phyloP scores from a whole-genome alignment of 1,139 yeast species.

The Saccharomyces pastorianus region DNA sequence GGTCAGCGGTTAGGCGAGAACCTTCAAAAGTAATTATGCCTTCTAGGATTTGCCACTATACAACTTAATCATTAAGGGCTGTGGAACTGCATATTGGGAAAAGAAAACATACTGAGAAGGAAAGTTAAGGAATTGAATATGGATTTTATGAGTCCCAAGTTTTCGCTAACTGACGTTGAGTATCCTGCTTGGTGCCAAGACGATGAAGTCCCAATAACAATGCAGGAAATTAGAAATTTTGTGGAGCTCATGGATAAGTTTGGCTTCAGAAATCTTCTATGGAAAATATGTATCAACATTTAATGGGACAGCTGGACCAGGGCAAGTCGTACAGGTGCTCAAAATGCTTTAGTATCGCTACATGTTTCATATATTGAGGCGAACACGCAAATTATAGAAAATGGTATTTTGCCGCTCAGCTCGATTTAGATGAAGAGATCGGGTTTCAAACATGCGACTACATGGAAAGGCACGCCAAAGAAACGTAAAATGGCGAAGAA shows the following conservation, averaged over 20 bases:
- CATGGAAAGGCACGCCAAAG: slow-evolving; percentile 32
- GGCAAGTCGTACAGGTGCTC: slow-evolving; percentile 54
- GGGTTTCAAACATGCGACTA: slow-evolving; percentile 41
- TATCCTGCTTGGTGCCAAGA: slow-evolving; percentile 32
- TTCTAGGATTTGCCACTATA: neutral
- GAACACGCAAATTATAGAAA: slow-evolving; percentile 56
- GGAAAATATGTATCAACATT: slow-evolving; percentile 57
- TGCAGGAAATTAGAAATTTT: slow-evolving; percentile 49
- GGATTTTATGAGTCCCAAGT: slow-evolving; percentile 6
- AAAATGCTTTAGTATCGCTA: slow-evolving; percentile 47
- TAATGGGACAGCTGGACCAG: slow-evolving; percentile 54
- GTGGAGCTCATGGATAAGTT: slow-evolving; percentile 45
- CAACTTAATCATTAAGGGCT: neutral
- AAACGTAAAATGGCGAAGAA: slow-evolving; percentile 32
- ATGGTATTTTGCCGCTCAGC: slow-evolving; percentile 69
- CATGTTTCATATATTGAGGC: slow-evolving; percentile 71
- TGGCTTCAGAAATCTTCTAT: slow-evolving; percentile 62
- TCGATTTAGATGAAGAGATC: slow-evolving; percentile 56
- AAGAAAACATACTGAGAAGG: neutral
- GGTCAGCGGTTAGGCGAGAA: neutral
- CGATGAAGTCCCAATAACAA: slow-evolving; percentile 34
- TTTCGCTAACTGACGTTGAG: slow-evolving; percentile 21
- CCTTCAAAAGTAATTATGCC: neutral
- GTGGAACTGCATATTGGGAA: neutral
- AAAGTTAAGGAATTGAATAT: neutral